These are phyloP conservation scores for Babesia bigemina DNA, from an alignment of 169 alveolate genomes.

Conservation along the genomic window DNA sequence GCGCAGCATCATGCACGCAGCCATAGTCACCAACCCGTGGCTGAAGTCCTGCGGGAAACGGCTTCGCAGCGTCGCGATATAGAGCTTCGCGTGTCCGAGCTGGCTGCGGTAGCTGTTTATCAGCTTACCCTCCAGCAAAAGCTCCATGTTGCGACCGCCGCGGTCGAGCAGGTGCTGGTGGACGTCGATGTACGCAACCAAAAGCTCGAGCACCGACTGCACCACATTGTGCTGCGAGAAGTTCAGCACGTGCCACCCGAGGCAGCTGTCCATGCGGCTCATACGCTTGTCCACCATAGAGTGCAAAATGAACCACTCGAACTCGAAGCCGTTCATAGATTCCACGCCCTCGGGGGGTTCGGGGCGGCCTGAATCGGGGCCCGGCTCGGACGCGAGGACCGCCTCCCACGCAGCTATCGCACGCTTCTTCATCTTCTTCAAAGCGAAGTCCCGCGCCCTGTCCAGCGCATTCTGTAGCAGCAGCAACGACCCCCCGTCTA, in stretches of 20 bases:
- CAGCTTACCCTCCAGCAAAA: slow-evolving; percentile 73
- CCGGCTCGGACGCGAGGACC: slow-evolving; percentile 43
- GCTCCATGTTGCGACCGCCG: slow-evolving; percentile 76
- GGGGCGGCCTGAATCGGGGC: neutral
- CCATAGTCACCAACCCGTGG: slow-evolving; percentile 53
- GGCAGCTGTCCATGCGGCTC: slow-evolving; percentile 32
- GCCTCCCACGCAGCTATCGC: slow-evolving; percentile 78
- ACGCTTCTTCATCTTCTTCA: slow-evolving; percentile 77
- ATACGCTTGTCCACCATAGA: slow-evolving; percentile 39
- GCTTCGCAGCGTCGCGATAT: slow-evolving; percentile 31
- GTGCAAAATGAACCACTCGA: slow-evolving; percentile 65
- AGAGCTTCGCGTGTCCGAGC: slow-evolving; percentile 41
- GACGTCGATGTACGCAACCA: slow-evolving; percentile 83
- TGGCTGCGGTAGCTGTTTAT: slow-evolving; percentile 46
- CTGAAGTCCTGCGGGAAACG: slow-evolving; percentile 20
- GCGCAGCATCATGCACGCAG: slow-evolving; percentile 60
- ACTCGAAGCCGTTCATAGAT: slow-evolving; percentile 64
- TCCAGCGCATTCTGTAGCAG: slow-evolving; percentile 74
- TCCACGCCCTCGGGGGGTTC: slow-evolving; percentile 23
- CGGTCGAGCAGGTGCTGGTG: slow-evolving; percentile 79
- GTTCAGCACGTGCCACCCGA: slow-evolving; percentile 29
- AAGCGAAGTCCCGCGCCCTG: slow-evolving; percentile 79
- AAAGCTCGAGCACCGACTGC: slow-evolving; percentile 68
- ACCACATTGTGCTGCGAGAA: slow-evolving; percentile 32
- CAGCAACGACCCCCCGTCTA: slow-evolving; percentile 81